phyloP scores from a whole-genome alignment of 2,329 filamentous ascomycete genomes.

The Harringtonia aguacate region DNA sequence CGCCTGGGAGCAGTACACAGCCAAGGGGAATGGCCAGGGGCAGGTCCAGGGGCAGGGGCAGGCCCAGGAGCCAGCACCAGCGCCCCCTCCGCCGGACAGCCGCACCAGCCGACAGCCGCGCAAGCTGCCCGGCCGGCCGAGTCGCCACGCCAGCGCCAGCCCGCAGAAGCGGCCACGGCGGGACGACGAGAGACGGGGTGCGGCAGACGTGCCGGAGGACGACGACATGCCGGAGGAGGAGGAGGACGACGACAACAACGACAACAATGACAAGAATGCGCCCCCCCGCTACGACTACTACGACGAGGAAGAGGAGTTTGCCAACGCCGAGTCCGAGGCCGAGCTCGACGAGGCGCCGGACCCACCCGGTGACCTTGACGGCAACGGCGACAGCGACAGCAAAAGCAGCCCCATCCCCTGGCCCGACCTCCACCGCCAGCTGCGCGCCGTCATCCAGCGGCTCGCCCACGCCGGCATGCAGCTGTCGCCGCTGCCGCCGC shows the following conservation, averaged over 20 bases:
- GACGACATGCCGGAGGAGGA: slow-evolving; percentile 3
- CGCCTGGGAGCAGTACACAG: slow-evolving; percentile 13
- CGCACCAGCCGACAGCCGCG: too few relatives aligned
- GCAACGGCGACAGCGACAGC: too few relatives aligned
- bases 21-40: too few relatives aligned
- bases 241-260: not conserved
- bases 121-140: too few relatives aligned
- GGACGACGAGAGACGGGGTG: not conserved
- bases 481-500: slow-evolving; percentile 45
- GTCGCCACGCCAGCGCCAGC: not conserved
- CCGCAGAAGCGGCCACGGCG: slow-evolving; percentile 4
- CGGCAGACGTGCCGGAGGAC: slow-evolving; percentile 1
- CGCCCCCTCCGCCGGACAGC: too few relatives aligned
- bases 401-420: slow-evolving; percentile 29
- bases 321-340: slow-evolving; percentile 6
- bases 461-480: slow-evolving; percentile 49
- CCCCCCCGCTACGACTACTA: not conserved
- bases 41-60: too few relatives aligned
- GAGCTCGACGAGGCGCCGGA: not conserved
- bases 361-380: not conserved
- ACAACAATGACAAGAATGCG: not conserved
- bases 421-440: slow-evolving; percentile 59
- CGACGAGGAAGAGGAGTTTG: slow-evolving; percentile 13
- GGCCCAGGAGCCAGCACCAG: too few relatives aligned
- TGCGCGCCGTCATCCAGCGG: slow-evolving; percentile 55